Evolutionary conservation across 768 basidiomycete genomes (phyloP).

Genomic region (Trametes meyenii): DNA sequence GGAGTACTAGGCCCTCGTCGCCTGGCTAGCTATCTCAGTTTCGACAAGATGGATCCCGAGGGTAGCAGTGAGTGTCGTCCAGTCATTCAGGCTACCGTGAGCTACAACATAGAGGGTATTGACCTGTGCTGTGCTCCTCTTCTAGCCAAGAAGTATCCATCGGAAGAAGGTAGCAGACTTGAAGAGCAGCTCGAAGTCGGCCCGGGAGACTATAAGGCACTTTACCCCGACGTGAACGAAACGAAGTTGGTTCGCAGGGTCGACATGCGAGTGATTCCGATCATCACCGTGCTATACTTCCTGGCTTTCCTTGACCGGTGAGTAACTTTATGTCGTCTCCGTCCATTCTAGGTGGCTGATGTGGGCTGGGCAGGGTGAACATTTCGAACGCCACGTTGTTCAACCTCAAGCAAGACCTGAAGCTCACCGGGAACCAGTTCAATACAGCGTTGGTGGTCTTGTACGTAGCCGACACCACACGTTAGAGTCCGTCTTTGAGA

Average conservation of each 20-base stretch:
- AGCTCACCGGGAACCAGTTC: conserved; percentile 32
- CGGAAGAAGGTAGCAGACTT: no score
- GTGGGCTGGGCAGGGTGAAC: conserved; percentile 31
- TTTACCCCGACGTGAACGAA: conserved; percentile 30
- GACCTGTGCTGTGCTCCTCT: no score
- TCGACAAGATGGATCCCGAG: no score
- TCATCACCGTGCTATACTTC: conserved; percentile 45
- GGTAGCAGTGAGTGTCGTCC: no score
- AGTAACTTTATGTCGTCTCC: background rate
- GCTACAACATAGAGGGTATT: no score
- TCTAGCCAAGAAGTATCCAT: no score
- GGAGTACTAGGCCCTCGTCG: no score
- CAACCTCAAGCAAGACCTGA: conserved; percentile 34
- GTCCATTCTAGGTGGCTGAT: background rate
- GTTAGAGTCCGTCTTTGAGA: background rate
- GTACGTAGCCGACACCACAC: conserved; percentile 20
- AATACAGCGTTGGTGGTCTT: conserved; percentile 38
- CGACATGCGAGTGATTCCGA: conserved; percentile 42
- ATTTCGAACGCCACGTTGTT: conserved; percentile 36
- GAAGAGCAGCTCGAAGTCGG: background rate
- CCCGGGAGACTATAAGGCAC: conserved; percentile 17
- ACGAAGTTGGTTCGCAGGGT: conserved; percentile 37
- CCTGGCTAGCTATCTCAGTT: no score
- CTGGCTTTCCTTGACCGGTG: conserved; percentile 45
- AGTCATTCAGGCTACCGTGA: no score